A percentile compares a stretch with the other conserved stretches of the same genome.
These are phyloP conservation scores for Bretschneidera sinensis DNA, from an alignment of 345 rosid genomes.

Conservation along the genomic window DNA sequence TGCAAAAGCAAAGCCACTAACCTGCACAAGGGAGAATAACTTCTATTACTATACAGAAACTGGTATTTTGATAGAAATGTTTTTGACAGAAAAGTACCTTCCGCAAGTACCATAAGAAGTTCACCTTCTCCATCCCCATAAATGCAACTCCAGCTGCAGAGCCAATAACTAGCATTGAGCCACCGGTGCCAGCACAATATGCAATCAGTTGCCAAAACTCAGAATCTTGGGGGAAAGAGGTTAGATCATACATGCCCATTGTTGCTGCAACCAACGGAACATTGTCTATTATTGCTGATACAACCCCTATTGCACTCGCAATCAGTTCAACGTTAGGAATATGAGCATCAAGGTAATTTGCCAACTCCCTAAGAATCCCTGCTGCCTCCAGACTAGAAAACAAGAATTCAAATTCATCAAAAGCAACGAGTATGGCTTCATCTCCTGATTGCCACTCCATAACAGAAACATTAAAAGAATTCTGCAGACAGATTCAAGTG, in stretches of 20 bases:
- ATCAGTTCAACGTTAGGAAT: constrained; percentile 67
- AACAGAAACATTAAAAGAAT: no score
- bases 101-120: constrained; percentile 92
- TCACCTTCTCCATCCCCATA: constrained; percentile 99
- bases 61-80: neutral
- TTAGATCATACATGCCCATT: constrained; percentile 94
- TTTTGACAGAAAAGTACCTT: constrained; percentile 41
- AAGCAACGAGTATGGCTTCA: neutral
- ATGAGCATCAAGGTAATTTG: constrained; percentile 89
- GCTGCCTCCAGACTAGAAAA: constrained; percentile 81
- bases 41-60: neutral
- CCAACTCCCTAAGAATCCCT: constrained; percentile 81
- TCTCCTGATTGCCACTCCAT: no score
- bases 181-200: constrained; percentile 95
- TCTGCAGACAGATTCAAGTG: no score
- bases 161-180: constrained; percentile 87
- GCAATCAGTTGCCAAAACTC: constrained; percentile 96
- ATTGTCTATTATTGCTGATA: constrained; percentile 86
- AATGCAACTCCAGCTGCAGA: constrained; percentile 97
- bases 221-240: constrained; percentile 73
- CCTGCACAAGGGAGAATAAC: constrained; percentile 38
- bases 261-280: constrained; percentile 95
- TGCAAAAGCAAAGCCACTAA: constrained; percentile 89
- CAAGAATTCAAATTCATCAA: constrained; percentile 2
- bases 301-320: constrained; percentile 78